Evolutionary conservation across 2,329 filamentous ascomycete genomes (phyloP), one percentile per base, ranked within the genome.

Genomic region (Thelonectria discophora): DNA sequence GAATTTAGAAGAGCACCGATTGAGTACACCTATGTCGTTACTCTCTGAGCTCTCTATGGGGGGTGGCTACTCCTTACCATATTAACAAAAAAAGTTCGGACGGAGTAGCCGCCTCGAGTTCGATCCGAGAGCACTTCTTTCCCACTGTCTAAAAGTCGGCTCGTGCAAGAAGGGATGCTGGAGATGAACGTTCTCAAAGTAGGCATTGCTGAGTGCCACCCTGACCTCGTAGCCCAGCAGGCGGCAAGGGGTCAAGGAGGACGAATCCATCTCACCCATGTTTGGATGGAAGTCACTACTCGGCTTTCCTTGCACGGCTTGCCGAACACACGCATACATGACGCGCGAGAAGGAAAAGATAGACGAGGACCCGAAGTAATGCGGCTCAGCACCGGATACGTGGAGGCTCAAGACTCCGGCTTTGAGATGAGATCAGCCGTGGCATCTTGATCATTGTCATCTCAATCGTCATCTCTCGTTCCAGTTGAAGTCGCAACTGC

Each of bases 321-420:
- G 45, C 9, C 43, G 20, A 5, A 60, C 17, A 10, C 46, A 63
- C 1, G 51, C 20, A 42, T 63, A 42, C 6, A 73, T 65, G 15
- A 74, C 34, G 15, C 64, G 65, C 10, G 71, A 68, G 27, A 74
- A 74, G 3, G 72, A 66, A 55, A 74, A 72, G 10, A 65, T 62
- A 1, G 72, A 74, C 5, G 71, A 74, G 1, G 72, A 58, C 2
- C 72, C 72, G 17, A 74, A 46, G 51, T 73, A 74, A 5, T 72
- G 66, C 1, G 73, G 72, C 34, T 73, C 71, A 3, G 60, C 58
- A 9, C 50, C 46, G 1, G 53, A 20, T 1, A 57, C 48, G 10
- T 49, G 37, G 9, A 73, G 30, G 48, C 56, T 53, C 15, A 73
- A 58, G 5, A 71, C 18, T 2, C 68, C 70, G 11, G 63, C 65